Conservation (phyloP, 805 yeast genomes). For the Phaffomyces opuntiae region DNA sequence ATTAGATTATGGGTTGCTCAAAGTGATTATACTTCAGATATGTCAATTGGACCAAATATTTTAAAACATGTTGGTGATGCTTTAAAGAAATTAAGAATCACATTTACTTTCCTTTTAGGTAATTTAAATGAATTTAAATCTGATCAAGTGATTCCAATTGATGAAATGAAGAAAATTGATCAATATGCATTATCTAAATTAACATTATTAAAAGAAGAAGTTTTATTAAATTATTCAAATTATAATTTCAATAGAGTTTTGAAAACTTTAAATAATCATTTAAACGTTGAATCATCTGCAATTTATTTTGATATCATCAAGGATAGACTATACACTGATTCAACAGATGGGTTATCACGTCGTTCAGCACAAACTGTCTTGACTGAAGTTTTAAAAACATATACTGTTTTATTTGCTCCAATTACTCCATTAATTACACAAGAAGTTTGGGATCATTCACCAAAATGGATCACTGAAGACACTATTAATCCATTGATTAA, state of each 20-base stretch:
- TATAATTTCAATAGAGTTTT: slow-evolving; percentile 68
- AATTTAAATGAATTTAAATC: slow-evolving; percentile 46
- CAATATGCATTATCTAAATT: slow-evolving; percentile 54
- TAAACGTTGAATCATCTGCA: slow-evolving; percentile 72
- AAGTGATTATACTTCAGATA: slow-evolving; percentile 77
- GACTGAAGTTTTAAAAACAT: slow-evolving; percentile 47
- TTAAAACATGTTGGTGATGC: slow-evolving; percentile 73
- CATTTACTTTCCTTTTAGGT: slow-evolving; percentile 77
- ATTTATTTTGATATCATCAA: slow-evolving; percentile 81
- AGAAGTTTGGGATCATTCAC: slow-evolving; percentile 73
- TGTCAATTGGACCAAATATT: slow-evolving; percentile 64
- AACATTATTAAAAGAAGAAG: slow-evolving; percentile 34
- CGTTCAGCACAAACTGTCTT: slow-evolving; percentile 61
- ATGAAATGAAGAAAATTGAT: slow-evolving; percentile 45
- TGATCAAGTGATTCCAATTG: slow-evolving; percentile 30
- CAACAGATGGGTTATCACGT: slow-evolving; percentile 38
- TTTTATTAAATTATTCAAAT: slow-evolving; percentile 39
- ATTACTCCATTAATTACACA: slow-evolving; percentile 79
- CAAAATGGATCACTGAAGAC: slow-evolving; percentile 16
- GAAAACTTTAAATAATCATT: slow-evolving; percentile 59
- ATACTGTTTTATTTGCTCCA: slow-evolving; percentile 69
- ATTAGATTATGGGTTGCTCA: slow-evolving; percentile 87
- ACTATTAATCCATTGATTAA: slow-evolving; percentile 13
- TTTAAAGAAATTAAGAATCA: slow-evolving; percentile 72
- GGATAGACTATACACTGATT: slow-evolving; percentile 77